phyloP scores from a whole-genome alignment of 306 rosid species.

The Lathyrus tuberosus region DNA sequence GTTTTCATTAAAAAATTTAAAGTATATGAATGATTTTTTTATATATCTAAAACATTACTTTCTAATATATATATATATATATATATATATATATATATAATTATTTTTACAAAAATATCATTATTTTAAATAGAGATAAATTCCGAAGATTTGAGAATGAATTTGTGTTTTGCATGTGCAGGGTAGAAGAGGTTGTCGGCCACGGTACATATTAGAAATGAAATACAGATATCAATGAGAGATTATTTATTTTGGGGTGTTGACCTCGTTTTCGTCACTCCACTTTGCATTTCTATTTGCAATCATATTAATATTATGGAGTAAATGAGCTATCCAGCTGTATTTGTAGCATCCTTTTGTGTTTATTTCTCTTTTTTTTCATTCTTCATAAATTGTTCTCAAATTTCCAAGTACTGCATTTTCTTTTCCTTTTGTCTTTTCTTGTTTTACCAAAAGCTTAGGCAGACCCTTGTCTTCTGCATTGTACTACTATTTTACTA shows the following conservation, averaged over 20 bases:
- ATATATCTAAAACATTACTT: too few relatives aligned
- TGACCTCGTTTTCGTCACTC: conserved; percentile 49
- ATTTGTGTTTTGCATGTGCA: conserved; percentile 48
- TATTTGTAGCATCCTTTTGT: conserved; percentile 30
- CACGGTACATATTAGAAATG: conserved; percentile 39
- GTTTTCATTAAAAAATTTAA: too few relatives aligned
- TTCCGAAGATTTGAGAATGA: conserved; percentile 42
- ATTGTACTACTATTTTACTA: conserved; percentile 11
- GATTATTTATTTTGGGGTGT: conserved; percentile 24
- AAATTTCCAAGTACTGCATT: background rate
- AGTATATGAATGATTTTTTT: too few relatives aligned
- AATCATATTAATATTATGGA: conserved; percentile 32
- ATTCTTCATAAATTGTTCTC: background rate
- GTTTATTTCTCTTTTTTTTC: background rate
- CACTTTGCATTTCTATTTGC: conserved; percentile 39
- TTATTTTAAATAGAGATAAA: too few relatives aligned
- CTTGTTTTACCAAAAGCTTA: conserved; percentile 34
- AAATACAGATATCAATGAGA: conserved; percentile 34
- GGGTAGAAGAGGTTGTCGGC: conserved; percentile 65
- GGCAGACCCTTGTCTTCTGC: conserved; percentile 40
- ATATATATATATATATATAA: too few relatives aligned
- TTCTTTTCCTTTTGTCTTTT: conserved; percentile 25
- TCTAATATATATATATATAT: too few relatives aligned
- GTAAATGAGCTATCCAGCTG: conserved; percentile 55
- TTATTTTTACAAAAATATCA: too few relatives aligned